phyloP scores from a whole-genome alignment of 177 flowering plant species.

The Vitis hybrid region DNA sequence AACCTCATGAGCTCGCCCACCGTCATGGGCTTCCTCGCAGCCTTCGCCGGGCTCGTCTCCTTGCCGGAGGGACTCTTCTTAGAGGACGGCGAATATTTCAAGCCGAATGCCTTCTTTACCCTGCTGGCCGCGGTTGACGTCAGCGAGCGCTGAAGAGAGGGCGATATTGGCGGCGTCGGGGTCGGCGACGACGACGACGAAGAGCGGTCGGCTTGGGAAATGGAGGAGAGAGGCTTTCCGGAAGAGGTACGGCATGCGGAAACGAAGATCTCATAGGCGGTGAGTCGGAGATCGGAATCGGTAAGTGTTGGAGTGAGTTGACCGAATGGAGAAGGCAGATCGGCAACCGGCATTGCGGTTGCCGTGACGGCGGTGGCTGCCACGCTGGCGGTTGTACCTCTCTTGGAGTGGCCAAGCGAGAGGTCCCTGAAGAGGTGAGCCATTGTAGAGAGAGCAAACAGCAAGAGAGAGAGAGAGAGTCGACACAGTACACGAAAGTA shows the following conservation, averaged over 20 bases:
- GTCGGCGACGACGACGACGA: conserved; percentile 39
- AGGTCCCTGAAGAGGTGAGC: conserved; percentile 78
- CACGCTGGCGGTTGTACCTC: conserved; percentile 32
- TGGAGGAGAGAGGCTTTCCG: conserved; percentile 61
- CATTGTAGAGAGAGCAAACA: conserved; percentile 36
- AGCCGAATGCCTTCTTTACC: conserved; percentile 69
- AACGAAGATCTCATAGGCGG: conserved; percentile 87
- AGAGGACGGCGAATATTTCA: conserved; percentile 45
- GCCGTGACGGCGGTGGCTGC: conserved; percentile 15
- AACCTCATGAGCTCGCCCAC: conserved; percentile 49
- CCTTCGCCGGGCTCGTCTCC: conserved; percentile 26
- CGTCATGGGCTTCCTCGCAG: conserved; percentile 28
- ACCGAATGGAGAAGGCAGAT: conserved; percentile 69
- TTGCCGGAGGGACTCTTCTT: conserved; percentile 26
- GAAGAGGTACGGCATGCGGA: conserved; percentile 69
- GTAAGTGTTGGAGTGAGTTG: conserved; percentile 53
- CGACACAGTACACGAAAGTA: background rate
- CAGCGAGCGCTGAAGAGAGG: conserved; percentile 54
- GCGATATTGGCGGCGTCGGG: conserved; percentile 34
- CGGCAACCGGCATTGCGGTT: conserved; percentile 19
- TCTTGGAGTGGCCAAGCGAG: conserved; percentile 58
- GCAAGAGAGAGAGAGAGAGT: conserved; percentile 24
- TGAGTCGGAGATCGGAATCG: conserved; percentile 65
- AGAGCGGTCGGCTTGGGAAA: conserved; percentile 18
- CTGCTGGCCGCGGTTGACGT: conserved; percentile 69